phyloP scores from a whole-genome alignment of 2,329 filamentous ascomycete genomes.

The Paracoccidioides lutzii region DNA sequence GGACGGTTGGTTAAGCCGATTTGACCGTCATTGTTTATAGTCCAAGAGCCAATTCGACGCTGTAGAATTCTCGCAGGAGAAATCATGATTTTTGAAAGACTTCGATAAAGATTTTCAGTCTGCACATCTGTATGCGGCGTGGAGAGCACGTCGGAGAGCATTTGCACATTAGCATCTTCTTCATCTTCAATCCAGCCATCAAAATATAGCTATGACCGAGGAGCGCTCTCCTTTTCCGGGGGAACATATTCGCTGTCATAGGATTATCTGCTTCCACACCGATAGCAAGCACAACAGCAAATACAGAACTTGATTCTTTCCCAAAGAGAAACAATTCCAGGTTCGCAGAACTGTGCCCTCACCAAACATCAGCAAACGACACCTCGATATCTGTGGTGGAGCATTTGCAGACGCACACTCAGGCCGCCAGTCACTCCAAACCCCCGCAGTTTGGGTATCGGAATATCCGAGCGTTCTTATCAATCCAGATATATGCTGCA shows the following conservation, averaged over 20 bases:
- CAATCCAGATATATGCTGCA: slow-evolving; percentile 14
- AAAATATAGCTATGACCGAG: slow-evolving; percentile 9
- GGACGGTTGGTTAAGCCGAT: slow-evolving; percentile 14
- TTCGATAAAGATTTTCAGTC: slow-evolving; percentile 11
- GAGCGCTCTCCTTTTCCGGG: slow-evolving; percentile 1
- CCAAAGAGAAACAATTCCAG: slow-evolving; percentile 5
- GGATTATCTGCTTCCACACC: not conserved
- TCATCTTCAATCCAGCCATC: slow-evolving; percentile 9
- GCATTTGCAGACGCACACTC: slow-evolving; percentile 7
- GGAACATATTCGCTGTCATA: slow-evolving; percentile 5
- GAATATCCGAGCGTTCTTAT: slow-evolving; percentile 12
- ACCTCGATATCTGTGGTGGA: not conserved
- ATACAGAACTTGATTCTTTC: slow-evolving; percentile 6
- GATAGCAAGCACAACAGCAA: slow-evolving; percentile 2
- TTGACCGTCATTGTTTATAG: slow-evolving; percentile 12
- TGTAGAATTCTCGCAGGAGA: slow-evolving; percentile 9
- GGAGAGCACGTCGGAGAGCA: slow-evolving; percentile 5
- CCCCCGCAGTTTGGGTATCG: slow-evolving; percentile 11
- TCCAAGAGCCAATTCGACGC: slow-evolving; percentile 14
- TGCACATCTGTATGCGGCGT: slow-evolving; percentile 8
- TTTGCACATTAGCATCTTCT: slow-evolving; percentile 2
- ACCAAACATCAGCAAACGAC: slow-evolving; percentile 1
- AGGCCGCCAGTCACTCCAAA: slow-evolving; percentile 15
- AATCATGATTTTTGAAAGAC: slow-evolving; percentile 10
- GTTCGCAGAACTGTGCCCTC: slow-evolving; percentile 7